phyloP scores from a whole-genome alignment of 306 rosid genomes.

The Lathyrus oleraceus region DNA sequence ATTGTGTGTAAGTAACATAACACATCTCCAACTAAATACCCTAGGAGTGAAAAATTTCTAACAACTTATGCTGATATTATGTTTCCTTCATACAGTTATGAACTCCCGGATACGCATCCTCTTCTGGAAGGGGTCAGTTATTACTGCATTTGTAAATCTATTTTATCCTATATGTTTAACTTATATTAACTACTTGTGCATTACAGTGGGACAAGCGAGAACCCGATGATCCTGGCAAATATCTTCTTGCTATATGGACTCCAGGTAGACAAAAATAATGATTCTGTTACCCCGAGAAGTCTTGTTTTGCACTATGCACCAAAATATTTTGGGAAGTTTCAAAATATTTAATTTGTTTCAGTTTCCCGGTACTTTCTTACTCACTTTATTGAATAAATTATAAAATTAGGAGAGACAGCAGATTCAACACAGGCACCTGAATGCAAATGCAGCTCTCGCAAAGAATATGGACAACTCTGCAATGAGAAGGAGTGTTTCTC shows the following conservation, averaged over 20 bases:
- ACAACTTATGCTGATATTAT: constrained; percentile 34
- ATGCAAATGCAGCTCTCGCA: constrained; percentile 64
- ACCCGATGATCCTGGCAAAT: constrained; percentile 89
- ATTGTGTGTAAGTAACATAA: constrained; percentile 79
- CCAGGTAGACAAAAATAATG: constrained; percentile 66
- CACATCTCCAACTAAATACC: constrained; percentile 35
- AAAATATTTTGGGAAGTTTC: constrained; percentile 15
- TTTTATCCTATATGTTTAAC: constrained; percentile 21
- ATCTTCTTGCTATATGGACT: constrained; percentile 98
- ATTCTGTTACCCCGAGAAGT: constrained; percentile 18
- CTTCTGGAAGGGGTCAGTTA: constrained; percentile 80
- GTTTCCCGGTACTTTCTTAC: constrained; percentile 32
- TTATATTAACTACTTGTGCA: constrained; percentile 32
- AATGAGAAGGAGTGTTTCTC: constrained; percentile 74
- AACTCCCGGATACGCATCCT: constrained; percentile 94
- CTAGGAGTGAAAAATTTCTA: constrained; percentile 26
- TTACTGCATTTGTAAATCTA: constrained; percentile 24
- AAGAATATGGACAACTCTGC: constrained; percentile 67
- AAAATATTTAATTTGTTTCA: constrained; percentile 18
- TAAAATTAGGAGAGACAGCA: constrained; percentile 87
- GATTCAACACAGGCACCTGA: constrained; percentile 81
- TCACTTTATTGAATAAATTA: constrained; percentile 35
- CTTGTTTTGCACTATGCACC: constrained; percentile 22
- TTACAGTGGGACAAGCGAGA: constrained; percentile 80
- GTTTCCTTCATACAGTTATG: constrained; percentile 76